Conservation (phyloP, 164 flowering plant species). For the Aristolochia fimbriata region DNA sequence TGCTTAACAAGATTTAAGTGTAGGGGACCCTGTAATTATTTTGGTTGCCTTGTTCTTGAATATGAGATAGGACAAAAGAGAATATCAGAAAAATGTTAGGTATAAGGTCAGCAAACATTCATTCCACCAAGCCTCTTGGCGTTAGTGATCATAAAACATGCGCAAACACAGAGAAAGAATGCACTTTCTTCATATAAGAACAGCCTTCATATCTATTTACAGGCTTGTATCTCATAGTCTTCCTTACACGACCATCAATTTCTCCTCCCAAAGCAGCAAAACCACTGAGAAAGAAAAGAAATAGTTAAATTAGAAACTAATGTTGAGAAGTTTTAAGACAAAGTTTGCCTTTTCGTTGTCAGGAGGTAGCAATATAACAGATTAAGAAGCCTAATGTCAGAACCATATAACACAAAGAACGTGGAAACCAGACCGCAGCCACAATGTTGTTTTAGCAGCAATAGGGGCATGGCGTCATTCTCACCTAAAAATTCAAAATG, state of each 20-base stretch:
- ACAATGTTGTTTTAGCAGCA: no score
- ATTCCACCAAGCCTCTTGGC: background rate
- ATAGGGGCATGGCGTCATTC: no score
- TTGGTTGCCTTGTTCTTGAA: background rate
- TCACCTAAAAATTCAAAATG: no score
- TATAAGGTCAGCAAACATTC: background rate
- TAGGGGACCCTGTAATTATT: background rate
- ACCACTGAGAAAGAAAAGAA: conserved; percentile 19
- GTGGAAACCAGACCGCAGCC: background rate
- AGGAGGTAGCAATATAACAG: no score
- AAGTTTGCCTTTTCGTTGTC: no score
- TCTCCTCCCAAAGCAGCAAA: conserved; percentile 20
- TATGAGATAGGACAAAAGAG: background rate
- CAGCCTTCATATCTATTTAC: conserved; percentile 16
- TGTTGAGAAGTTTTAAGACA: no score
- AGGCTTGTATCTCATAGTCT: conserved; percentile 3
- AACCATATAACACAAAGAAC: background rate
- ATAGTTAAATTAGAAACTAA: background rate
- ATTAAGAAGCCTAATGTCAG: background rate
- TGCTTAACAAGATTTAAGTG: background rate
- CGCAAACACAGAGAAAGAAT: background rate
- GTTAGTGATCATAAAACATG: background rate
- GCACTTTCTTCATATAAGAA: background rate
- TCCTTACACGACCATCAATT: conserved; percentile 17
- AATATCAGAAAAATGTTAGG: background rate